Conservation (phyloP, 2,329 filamentous ascomycete genomes). For the Endoconidiophora polonica region DNA sequence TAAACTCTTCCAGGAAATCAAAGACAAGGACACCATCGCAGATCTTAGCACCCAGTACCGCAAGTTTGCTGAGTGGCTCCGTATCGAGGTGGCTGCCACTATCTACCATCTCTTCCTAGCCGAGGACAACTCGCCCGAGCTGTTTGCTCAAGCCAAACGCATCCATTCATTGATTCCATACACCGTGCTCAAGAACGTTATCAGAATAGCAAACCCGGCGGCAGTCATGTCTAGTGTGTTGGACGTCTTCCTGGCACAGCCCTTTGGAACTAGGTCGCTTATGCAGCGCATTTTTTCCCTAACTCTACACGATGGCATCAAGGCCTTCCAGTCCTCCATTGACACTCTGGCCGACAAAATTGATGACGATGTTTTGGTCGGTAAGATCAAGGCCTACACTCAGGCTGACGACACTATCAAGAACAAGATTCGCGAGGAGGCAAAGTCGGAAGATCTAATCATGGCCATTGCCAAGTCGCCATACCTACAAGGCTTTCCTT, state of each 20-base stretch:
- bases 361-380: conserved; percentile 59
- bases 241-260: conserved; percentile 89
- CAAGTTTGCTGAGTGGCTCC: conserved; percentile 95
- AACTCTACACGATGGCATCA: conserved; percentile 80
- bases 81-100: conserved; percentile 91
- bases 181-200: conserved; percentile 85
- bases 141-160: conserved; percentile 84
- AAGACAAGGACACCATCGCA: conserved; percentile 69
- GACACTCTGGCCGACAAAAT: conserved; percentile 63
- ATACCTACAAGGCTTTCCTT: conserved; percentile 53
- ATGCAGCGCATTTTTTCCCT: conserved; percentile 90
- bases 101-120: conserved; percentile 95
- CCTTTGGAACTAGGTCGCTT: conserved; percentile 75
- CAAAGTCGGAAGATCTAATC: conserved; percentile 56
- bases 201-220: conserved; percentile 87
- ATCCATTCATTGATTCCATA: conserved; percentile 95
- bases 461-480: conserved; percentile 63
- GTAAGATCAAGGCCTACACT: conserved; percentile 68
- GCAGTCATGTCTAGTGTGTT: conserved; percentile 93
- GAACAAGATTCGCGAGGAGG: conserved; percentile 54
- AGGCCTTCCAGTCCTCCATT: conserved; percentile 71
- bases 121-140: conserved; percentile 91
- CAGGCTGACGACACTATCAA: conserved; percentile 63
- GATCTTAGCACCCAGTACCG: conserved; percentile 90
- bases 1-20: conserved; percentile 83